A percentile compares a stretch with the other conserved stretches of the same genome.
These are phyloP conservation scores for Euclidium syriacum DNA, from an alignment of 345 rosid genomes.

Conservation along the genomic window DNA sequence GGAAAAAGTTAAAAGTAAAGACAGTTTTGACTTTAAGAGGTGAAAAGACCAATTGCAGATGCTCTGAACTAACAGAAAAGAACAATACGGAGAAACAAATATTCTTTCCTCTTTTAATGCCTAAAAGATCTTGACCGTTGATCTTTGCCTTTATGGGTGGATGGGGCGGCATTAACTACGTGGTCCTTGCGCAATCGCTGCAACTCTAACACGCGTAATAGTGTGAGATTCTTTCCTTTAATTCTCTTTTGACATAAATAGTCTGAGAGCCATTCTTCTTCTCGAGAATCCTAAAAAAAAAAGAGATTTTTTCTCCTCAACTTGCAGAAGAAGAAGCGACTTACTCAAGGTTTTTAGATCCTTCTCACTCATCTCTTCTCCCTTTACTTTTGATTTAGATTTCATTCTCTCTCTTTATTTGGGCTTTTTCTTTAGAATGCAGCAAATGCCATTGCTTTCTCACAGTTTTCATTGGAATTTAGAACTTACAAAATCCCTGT, in stretches of 20 bases:
- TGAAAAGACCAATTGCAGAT: conserved; percentile 15
- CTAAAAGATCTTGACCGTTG: conserved; percentile 21
- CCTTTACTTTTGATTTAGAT: neutral
- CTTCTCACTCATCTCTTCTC: neutral
- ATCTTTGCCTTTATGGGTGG: conserved; percentile 20
- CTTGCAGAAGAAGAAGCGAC: conserved; percentile 16
- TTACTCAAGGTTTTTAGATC: conserved; percentile 11
- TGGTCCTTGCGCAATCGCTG: conserved; percentile 19
- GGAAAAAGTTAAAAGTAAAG: too few species aligned
- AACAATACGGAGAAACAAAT: conserved; percentile 19
- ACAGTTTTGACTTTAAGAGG: neutral
- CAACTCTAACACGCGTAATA: conserved; percentile 24
- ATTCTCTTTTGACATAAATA: too few species aligned
- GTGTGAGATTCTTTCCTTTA: neutral
- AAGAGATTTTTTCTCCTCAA: neutral
- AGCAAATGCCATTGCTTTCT: neutral
- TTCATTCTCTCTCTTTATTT: neutral
- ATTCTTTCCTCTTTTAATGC: conserved; percentile 17
- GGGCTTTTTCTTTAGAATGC: neutral
- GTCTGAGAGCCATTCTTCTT: too few species aligned
- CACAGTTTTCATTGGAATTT: neutral
- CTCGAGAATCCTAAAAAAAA: neutral
- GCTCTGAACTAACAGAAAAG: conserved; percentile 18
- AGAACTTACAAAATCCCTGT: neutral
- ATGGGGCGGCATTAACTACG: conserved; percentile 30